Evolutionary conservation across 805 yeast species (phyloP).

Genomic region (Metschnikowia arizonensis): DNA sequence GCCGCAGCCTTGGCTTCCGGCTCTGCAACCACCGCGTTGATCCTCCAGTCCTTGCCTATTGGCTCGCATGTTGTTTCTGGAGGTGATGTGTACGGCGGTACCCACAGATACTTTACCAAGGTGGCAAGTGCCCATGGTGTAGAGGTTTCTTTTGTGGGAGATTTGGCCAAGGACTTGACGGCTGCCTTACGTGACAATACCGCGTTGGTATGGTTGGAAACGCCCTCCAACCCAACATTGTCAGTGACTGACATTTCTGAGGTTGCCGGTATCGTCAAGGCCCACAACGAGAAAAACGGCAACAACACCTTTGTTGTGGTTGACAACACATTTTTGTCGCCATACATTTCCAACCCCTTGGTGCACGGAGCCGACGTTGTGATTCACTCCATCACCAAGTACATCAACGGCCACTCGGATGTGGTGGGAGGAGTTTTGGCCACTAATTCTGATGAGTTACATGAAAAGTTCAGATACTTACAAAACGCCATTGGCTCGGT

Average conservation of each 20-base stretch:
- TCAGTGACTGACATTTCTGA: conserved; percentile 68
- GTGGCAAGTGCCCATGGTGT: conserved; percentile 81
- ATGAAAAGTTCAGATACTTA: conserved; percentile 65
- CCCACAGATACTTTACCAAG: conserved; percentile 84
- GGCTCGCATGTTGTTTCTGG: conserved; percentile 73
- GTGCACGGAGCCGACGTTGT: conserved; percentile 81
- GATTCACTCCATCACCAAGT: conserved; percentile 85
- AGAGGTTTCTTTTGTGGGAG: conserved; percentile 59
- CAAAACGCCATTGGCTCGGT: conserved; percentile 88
- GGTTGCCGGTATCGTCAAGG: conserved; percentile 53
- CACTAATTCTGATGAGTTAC: conserved; percentile 56
- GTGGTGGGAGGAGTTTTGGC: conserved; percentile 84
- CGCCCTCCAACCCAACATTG: conserved; percentile 86
- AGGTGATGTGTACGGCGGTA: conserved; percentile 89
- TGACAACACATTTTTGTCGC: conserved; percentile 86
- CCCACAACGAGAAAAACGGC: conserved; percentile 41
- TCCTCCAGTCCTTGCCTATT: conserved; percentile 67
- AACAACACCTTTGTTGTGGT: conserved; percentile 62
- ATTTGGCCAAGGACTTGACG: conserved; percentile 58
- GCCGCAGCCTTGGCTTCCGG: conserved; percentile 84
- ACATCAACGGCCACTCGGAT: conserved; percentile 89
- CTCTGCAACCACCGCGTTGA: conserved; percentile 75
- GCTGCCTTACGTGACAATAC: conserved; percentile 57
- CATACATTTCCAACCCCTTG: conserved; percentile 83
- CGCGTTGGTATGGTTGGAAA: conserved; percentile 78